Base-by-base conservation (phyloP, 192 early-diverging fungal genomes). In the Jimgerdemannia lactiflua region DNA sequence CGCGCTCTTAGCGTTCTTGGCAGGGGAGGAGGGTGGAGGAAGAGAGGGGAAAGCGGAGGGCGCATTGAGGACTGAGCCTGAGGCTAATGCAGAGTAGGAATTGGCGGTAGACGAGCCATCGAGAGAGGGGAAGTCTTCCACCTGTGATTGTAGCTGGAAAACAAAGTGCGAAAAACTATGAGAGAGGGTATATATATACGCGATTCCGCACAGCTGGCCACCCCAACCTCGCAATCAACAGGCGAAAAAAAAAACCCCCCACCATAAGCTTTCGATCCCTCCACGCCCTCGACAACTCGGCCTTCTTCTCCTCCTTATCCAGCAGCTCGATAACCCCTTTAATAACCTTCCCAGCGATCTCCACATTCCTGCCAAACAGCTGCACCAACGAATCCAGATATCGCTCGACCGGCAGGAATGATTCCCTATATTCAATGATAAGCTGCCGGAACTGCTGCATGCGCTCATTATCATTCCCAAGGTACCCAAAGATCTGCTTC, bases 191-290 rank as follows among this genome's bases (percentile, higher is more conserved):
- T 39, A 40, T 69, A 14, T 59, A 14, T 59, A 6, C 6, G 6
- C 49, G 6, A 59, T 59, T 6, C 49, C 49, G 8, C 49, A 43
- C 18, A 10, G 18, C 19, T 20, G 43, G 18, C 8, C 6, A 67
- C 17, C 18, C 14, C 43, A 39, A 65, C 4, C 49, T 69, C 59
- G 65, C 3, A 4, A 44, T 3, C 41, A 43, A 17, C 4, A 49
- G 39, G n/a, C 29, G 64, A 49, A 41, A 9, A 70, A 67, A 29
- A 17, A 4, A 29, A 42, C 39, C 4, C 65, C 70, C 77, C 71
- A 88, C 88, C 42, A 75, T 83, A 41, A 86, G 81, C 78, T 93
- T 92, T 44, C 77, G 87, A 75, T 93, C 89, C 66, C 91, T 86
- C 91, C 87, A 93, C 2, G 84, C 89, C 29, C 85, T 73, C 67